Conservation (phyloP, 768 basidiomycete species). For the Suillus decipiens region DNA sequence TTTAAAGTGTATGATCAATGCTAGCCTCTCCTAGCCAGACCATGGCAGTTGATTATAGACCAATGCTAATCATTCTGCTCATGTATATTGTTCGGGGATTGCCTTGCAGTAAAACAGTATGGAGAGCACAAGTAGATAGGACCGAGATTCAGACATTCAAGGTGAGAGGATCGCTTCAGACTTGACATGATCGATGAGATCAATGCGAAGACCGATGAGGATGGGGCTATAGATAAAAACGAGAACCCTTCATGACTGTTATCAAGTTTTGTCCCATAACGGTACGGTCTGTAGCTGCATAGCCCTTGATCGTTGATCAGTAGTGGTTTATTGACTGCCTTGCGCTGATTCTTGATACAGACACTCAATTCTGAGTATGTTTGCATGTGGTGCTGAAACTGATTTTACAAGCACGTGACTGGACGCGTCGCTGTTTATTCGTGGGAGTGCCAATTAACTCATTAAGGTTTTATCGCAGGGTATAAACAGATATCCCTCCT, state of each 20-base stretch:
- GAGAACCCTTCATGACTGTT: neutral
- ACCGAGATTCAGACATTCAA: neutral
- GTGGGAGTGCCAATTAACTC: neutral
- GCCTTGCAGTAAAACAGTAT: neutral
- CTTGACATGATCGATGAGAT: neutral
- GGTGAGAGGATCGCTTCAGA: neutral
- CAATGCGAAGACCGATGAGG: neutral
- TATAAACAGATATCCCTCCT: neutral
- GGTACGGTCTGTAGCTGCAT: too few relatives aligned
- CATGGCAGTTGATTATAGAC: neutral
- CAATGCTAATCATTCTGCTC: neutral
- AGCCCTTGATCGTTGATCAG: too few relatives aligned
- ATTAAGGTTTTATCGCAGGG: neutral
- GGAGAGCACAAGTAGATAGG: neutral
- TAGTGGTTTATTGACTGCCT: neutral
- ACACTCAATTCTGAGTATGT: neutral
- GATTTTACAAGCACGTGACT: neutral
- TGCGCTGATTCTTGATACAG: neutral
- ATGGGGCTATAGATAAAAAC: neutral
- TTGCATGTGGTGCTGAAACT: neutral
- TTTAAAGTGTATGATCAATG: neutral
- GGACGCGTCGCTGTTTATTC: neutral
- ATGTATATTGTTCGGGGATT: slow-evolving; percentile 5
- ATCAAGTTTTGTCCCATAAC: neutral
- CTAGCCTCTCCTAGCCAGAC: neutral